A percentile compares a stretch with the other conserved stretches of the same genome.
Evolutionary conservation across 192 early-diverging fungal species (phyloP).

Genomic region (Coemansia sp.): DNA sequence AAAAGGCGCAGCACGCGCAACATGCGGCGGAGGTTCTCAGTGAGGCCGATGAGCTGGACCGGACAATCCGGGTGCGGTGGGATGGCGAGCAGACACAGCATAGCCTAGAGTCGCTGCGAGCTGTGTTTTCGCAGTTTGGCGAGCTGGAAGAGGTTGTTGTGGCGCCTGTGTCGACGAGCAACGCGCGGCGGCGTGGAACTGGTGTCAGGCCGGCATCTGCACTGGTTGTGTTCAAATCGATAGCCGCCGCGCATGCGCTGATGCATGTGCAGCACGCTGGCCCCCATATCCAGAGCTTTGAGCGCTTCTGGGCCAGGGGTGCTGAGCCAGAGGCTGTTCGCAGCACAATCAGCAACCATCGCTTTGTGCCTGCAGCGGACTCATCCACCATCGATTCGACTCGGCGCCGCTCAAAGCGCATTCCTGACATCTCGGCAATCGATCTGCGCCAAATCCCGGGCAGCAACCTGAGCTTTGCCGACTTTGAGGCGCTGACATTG

Average conservation of each 20-base stretch:
- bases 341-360: background rate
- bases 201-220: constrained; percentile 18
- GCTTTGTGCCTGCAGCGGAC: too few relatives aligned
- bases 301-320: constrained; percentile 34
- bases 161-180: constrained; percentile 26
- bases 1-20: constrained; percentile 16
- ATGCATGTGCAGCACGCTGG: constrained; percentile 18
- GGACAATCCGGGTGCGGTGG: constrained; percentile 37
- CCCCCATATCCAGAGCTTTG: constrained; percentile 14
- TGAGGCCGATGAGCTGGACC: constrained; percentile 35
- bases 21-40: background rate
- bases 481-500: constrained; percentile 48
- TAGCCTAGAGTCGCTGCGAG: constrained; percentile 14
- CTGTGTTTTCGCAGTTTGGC: constrained; percentile 30
- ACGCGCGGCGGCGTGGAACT: background rate
- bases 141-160: constrained; percentile 45
- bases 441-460: constrained; percentile 34
- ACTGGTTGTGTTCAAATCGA: constrained; percentile 35
- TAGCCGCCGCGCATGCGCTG: constrained; percentile 41
- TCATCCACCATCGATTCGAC: too few relatives aligned
- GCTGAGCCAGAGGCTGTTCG: constrained; percentile 28
- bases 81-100: background rate
- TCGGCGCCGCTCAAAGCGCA: background rate
- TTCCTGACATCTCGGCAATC: constrained; percentile 28
- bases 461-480: constrained; percentile 28